These are phyloP conservation scores for Thuja plicata DNA, from an alignment of 83 land plant species.

Conservation along the genomic window DNA sequence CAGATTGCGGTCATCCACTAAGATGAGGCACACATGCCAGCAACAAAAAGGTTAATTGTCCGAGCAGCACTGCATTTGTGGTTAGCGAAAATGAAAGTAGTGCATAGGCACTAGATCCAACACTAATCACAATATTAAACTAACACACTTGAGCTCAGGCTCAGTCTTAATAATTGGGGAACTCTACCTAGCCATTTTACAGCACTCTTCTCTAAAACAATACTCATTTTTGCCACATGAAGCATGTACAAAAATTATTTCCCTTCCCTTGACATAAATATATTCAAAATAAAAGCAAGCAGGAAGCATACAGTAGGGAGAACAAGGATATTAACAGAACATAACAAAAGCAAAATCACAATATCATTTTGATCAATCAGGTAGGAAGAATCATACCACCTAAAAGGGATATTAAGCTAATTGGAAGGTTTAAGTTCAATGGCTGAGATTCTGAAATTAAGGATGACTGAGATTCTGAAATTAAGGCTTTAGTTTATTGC, in stretches of 20 bases:
- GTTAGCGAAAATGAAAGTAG: conserved; percentile 71
- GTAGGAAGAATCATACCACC: not conserved
- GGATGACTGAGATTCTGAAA: not conserved
- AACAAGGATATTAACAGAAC: not conserved
- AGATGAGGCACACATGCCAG: conserved; percentile 89
- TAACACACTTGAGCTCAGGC: conserved; percentile 16
- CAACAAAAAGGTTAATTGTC: conserved; percentile 80
- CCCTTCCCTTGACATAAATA: not conserved
- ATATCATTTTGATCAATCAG: not conserved
- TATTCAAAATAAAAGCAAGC: not conserved
- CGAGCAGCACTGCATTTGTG: conserved; percentile 80
- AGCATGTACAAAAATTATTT: not conserved
- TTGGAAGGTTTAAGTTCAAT: not conserved
- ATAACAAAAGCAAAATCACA: not conserved
- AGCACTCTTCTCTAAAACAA: not conserved
- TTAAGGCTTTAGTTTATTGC: no score
- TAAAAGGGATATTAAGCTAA: not conserved
- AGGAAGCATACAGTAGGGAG: not conserved
- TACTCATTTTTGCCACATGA: not conserved
- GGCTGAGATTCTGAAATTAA: not conserved
- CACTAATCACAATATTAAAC: conserved; percentile 26
- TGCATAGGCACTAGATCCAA: conserved; percentile 49
- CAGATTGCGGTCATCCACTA: conserved; percentile 99
- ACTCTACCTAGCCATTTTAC: not conserved
- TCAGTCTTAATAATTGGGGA: conserved; percentile 9